A percentile compares a stretch with the other conserved stretches of the same genome.
phyloP scores from a whole-genome alignment of 768 basidiomycete genomes.

The Pleurotus ostreatus region DNA sequence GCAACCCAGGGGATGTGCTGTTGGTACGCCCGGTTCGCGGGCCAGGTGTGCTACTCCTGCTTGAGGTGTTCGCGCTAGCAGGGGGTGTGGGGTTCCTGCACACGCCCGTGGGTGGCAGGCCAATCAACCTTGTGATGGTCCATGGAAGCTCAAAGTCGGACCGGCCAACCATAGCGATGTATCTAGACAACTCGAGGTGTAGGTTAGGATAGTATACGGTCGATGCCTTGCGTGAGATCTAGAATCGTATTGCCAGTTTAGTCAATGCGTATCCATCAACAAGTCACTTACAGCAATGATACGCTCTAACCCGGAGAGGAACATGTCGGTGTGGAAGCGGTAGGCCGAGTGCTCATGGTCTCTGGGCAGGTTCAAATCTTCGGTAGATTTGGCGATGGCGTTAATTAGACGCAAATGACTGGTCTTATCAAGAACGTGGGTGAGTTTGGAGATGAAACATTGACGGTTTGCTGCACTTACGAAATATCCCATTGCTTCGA shows the following conservation, averaged over 20 bases:
- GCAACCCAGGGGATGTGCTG: conserved; percentile 27
- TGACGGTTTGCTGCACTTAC: conserved; percentile 42
- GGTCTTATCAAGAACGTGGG: conserved; percentile 46
- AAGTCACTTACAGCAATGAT: conserved; percentile 69
- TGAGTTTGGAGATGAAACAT: background rate
- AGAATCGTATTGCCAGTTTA: background rate
- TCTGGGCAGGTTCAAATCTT: conserved; percentile 59
- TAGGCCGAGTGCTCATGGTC: conserved; percentile 76
- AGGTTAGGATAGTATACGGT: conserved; percentile 91
- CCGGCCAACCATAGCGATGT: conserved; percentile 61
- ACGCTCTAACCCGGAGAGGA: conserved; percentile 88
- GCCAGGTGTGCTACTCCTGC: conserved; percentile 20
- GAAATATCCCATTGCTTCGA: conserved; percentile 93
- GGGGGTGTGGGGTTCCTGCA: conserved; percentile 35
- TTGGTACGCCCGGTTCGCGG: conserved; percentile 22
- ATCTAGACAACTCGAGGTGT: conserved; percentile 90
- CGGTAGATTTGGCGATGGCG: conserved; percentile 61
- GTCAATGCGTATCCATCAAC: background rate
- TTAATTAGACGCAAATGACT: conserved; percentile 87
- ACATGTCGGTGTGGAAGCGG: conserved; percentile 81
- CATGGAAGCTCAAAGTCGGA: conserved; percentile 80
- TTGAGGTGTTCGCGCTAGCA: conserved; percentile 13
- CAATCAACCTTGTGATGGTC: conserved; percentile 74
- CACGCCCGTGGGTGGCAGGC: conserved; percentile 65
- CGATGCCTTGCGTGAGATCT: conserved; percentile 96